Percentiles rank a stretch among this genome's conserved stretches.
phyloP scores from a whole-genome alignment of 1,284 basidiomycete genomes.

The Malassezia yamatoensis region DNA sequence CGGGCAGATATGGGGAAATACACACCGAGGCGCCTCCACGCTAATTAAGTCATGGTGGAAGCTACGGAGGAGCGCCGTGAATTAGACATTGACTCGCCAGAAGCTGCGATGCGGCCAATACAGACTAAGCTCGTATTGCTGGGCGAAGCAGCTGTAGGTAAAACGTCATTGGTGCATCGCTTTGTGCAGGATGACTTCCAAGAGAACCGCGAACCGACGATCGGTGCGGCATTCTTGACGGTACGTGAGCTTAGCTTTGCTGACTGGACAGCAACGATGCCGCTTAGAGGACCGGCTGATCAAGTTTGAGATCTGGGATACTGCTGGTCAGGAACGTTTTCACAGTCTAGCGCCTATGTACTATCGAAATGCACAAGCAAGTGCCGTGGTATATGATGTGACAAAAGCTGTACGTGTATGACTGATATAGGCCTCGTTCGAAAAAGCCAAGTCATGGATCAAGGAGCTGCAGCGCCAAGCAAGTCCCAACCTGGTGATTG shows the following conservation, averaged over 20 bases:
- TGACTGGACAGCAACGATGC: slow-evolving; percentile 51
- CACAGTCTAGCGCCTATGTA: slow-evolving; percentile 93
- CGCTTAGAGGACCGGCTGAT: slow-evolving; percentile 61
- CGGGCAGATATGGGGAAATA: no score
- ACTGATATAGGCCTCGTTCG: slow-evolving; percentile 57
- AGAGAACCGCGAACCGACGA: slow-evolving; percentile 94
- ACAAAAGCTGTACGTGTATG: slow-evolving; percentile 55
- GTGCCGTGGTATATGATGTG: slow-evolving; percentile 95
- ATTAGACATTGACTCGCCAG: slow-evolving; percentile 1
- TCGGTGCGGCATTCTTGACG: slow-evolving; percentile 73
- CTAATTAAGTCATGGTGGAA: not conserved
- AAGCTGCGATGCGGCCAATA: slow-evolving; percentile 24
- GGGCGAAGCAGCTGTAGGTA: slow-evolving; percentile 92
- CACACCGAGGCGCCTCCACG: no score
- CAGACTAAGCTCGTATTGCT: slow-evolving; percentile 47
- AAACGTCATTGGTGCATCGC: slow-evolving; percentile 95
- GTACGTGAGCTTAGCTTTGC: slow-evolving; percentile 16
- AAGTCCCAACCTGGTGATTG: slow-evolving; percentile 95
- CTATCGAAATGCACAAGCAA: slow-evolving; percentile 95
- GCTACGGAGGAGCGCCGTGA: not conserved
- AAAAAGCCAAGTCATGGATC: slow-evolving; percentile 99
- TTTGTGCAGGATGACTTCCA: slow-evolving; percentile 94
- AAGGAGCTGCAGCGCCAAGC: slow-evolving; percentile 98
- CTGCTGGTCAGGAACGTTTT: slow-evolving; percentile 87
- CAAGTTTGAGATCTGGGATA: slow-evolving; percentile 94